Evolutionary conservation across 495 filamentous ascomycete species (phyloP), one percentile per base, ranked within the genome.

Genomic region (Hamigera avellanea): DNA sequence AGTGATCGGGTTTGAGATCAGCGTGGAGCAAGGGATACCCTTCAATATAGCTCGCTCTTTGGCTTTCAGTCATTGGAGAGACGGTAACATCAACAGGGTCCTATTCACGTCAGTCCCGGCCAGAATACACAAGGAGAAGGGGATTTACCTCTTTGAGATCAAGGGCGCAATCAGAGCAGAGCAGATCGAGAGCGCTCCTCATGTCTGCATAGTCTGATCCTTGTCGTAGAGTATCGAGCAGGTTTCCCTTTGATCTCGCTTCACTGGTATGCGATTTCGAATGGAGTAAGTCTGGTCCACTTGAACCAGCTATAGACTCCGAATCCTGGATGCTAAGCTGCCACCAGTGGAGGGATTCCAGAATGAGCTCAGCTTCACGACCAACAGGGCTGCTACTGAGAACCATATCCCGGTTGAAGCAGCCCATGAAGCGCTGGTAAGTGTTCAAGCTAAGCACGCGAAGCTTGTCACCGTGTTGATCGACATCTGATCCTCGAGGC

Each of bases 401-500:
- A 10, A 59, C 39, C 9, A 60, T 57, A 39, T 86, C 78, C 15
- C 75, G 69, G 34, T 66, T 72, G 17, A 86, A 59, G 71, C 74
- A 82, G 19, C 85, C 87, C 82, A 94, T 89, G 25, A 75, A 83
- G 0, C 55, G 50, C 14, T 69, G 57, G 51, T 93, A 95, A 1
- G 88, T 89, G 32, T 75, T 73, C 37, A 86, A 59, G 54, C 93
- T 96, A 23, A 89, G 68, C 19, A 95, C 82, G n/a, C 87, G 74
- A 10, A 86, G 64, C 8, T 58, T 67, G 29, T 81, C 62, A 2
- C 78, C 78, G 32, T 79, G 51, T 13, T 69, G 60, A 44, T 88
- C 79, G 2, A 81, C 46, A 49, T 88, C 83, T 3, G 61, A 51
- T 0, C 81, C 79, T 15, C 62, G 72, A 12, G 86, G 81, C 75